Conservation (phyloP, 805 yeast species). For the Dipodascus albidus region DNA sequence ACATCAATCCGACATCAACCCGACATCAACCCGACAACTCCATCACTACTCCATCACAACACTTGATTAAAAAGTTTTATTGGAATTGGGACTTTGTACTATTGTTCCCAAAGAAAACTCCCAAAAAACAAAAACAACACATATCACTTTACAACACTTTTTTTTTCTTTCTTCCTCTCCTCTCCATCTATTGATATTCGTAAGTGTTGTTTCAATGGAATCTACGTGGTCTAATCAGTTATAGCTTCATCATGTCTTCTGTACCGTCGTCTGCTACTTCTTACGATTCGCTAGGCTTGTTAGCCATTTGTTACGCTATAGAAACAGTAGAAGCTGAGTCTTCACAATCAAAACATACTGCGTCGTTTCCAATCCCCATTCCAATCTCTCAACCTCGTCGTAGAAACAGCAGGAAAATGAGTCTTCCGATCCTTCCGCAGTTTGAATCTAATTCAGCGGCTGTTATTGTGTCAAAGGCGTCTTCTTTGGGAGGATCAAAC, state of each 20-base stretch:
- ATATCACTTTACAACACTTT: neutral
- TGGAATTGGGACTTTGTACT: no score
- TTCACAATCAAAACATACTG: neutral
- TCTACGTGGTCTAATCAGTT: neutral
- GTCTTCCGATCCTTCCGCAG: neutral
- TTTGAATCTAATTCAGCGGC: neutral
- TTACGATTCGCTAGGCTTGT: neutral
- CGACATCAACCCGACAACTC: no score
- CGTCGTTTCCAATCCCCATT: neutral
- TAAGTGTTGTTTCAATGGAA: neutral
- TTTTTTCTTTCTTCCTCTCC: neutral
- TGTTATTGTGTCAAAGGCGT: neutral
- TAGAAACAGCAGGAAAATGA: neutral
- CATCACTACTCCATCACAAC: no score
- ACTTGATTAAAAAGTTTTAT: no score
- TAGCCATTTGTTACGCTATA: neutral
- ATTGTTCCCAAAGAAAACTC: no score
- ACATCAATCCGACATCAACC: no score
- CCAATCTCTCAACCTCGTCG: neutral
- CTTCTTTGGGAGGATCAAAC: neutral
- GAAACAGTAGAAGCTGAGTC: conserved; percentile 2
- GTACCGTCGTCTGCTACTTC: neutral
- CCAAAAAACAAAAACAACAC: neutral
- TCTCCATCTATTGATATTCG: neutral
- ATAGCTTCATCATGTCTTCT: neutral